These are phyloP conservation scores for Artemisia annua DNA, from an alignment of 129 eudicot species.

Conservation along the genomic window DNA sequence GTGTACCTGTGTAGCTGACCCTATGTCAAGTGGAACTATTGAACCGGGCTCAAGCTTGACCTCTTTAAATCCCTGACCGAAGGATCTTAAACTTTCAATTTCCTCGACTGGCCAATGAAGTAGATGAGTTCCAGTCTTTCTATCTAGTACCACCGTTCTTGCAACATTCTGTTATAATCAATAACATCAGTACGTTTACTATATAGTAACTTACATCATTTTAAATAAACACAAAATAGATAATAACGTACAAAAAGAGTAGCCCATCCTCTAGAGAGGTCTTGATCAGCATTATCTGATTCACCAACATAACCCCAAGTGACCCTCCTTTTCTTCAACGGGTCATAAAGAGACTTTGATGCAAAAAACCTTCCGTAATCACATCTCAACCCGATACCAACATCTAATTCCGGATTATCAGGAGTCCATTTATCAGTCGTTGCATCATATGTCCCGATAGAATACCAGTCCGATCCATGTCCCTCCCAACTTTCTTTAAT, in stretches of 20 bases:
- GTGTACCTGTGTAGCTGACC: constrained; percentile 68
- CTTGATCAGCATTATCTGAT: constrained; percentile 58
- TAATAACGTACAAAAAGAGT: constrained; percentile 53
- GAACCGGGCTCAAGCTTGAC: constrained; percentile 69
- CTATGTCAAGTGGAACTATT: constrained; percentile 49
- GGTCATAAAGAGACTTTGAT: constrained; percentile 82
- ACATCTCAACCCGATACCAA: constrained; percentile 75
- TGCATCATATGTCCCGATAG: constrained; percentile 74
- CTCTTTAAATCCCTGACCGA: constrained; percentile 35
- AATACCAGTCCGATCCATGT: constrained; percentile 62
- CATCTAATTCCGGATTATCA: constrained; percentile 76
- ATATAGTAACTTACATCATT: neutral
- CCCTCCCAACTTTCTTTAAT: constrained; percentile 85
- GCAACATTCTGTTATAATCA: constrained; percentile 54
- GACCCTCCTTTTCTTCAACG: constrained; percentile 57
- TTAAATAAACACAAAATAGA: neutral
- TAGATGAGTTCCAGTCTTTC: constrained; percentile 67
- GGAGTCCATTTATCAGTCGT: constrained; percentile 68
- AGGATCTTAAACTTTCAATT: constrained; percentile 57
- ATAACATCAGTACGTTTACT: neutral
- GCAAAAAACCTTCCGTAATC: constrained; percentile 88
- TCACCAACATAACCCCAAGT: constrained; percentile 84
- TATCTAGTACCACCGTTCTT: constrained; percentile 67
- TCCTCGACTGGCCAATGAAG: constrained; percentile 97
- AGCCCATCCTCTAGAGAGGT: constrained; percentile 81